Percentiles rank a stretch among this genome's conserved stretches.
These are phyloP conservation scores for Pleurotus giganteus DNA, from an alignment of 768 basidiomycete genomes.

Conservation along the genomic window DNA sequence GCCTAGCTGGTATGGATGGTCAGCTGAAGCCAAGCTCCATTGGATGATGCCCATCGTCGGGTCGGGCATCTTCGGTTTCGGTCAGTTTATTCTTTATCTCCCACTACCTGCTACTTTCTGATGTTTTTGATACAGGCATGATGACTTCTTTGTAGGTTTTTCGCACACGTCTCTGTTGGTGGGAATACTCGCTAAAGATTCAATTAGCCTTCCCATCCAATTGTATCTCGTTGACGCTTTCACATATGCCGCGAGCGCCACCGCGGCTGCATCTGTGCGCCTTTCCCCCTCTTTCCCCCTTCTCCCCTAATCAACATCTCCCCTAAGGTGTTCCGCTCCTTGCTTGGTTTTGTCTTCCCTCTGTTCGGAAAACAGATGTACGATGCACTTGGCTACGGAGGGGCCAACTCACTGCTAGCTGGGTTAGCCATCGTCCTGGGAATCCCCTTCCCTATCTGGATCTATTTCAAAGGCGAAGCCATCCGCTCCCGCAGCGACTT, in stretches of 20 bases:
- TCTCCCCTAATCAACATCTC: conserved; percentile 4
- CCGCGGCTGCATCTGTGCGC: conserved; percentile 63
- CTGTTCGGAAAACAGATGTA: conserved; percentile 62
- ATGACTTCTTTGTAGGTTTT: conserved; percentile 58
- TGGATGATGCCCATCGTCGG: conserved; percentile 80
- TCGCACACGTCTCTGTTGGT: background rate
- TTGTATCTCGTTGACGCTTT: conserved; percentile 74
- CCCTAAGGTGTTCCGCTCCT: conserved; percentile 41
- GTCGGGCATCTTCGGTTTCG: conserved; percentile 59
- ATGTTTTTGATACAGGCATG: conserved; percentile 28
- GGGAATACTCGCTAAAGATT: background rate
- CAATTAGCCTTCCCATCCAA: conserved; percentile 58
- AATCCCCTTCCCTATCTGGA: conserved; percentile 73
- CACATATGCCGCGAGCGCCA: conserved; percentile 66
- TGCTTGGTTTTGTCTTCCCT: conserved; percentile 48
- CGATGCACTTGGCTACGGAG: conserved; percentile 55
- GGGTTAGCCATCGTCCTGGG: conserved; percentile 60
- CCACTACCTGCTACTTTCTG: background rate
- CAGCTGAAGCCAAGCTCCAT: conserved; percentile 61
- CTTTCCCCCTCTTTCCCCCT: background rate
- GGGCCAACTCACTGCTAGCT: conserved; percentile 65
- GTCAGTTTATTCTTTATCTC: conserved; percentile 20
- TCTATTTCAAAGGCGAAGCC: conserved; percentile 65
- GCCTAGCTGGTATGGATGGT: conserved; percentile 76
- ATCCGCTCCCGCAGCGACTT: conserved; percentile 42